Evolutionary conservation across 139 green algal species (phyloP).

Genomic region (Tetradesmus lagerheimii): DNA sequence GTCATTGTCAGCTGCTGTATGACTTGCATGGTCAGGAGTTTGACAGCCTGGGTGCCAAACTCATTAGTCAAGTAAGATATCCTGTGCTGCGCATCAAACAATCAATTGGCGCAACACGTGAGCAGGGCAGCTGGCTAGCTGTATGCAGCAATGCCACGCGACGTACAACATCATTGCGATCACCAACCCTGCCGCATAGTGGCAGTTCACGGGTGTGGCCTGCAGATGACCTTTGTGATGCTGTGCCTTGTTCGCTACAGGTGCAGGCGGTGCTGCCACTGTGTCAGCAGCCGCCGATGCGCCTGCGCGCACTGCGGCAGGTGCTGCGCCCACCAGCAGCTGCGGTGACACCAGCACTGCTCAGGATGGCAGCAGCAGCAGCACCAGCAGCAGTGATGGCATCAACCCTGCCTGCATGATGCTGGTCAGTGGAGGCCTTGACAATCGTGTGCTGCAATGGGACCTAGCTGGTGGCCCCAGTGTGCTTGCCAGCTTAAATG

Average conservation of each 20-base stretch:
- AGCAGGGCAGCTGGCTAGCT: no score
- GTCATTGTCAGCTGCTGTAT: no score
- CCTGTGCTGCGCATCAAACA: no score
- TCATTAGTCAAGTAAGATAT: no score
- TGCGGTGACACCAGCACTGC: neutral
- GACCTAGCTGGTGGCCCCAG: neutral
- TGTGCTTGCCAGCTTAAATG: conserved; percentile 2
- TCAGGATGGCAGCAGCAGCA: neutral
- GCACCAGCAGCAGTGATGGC: neutral
- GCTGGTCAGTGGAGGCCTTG: conserved; percentile 29
- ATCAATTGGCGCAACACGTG: no score
- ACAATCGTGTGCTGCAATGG: conserved; percentile 23
- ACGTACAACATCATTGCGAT: no score
- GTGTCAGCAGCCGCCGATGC: neutral
- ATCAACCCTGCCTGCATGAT: neutral
- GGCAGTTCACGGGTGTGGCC: no score
- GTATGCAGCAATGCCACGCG: no score
- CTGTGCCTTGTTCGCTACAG: neutral
- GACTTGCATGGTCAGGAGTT: no score
- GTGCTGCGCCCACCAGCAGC: neutral
- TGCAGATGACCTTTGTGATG: no score
- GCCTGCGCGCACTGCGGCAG: neutral
- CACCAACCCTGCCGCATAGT: no score
- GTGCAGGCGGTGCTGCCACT: neutral
- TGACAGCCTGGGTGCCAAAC: no score